phyloP scores from a whole-genome alignment of 306 rosid genomes.

The Cucumis cinereus region DNA sequence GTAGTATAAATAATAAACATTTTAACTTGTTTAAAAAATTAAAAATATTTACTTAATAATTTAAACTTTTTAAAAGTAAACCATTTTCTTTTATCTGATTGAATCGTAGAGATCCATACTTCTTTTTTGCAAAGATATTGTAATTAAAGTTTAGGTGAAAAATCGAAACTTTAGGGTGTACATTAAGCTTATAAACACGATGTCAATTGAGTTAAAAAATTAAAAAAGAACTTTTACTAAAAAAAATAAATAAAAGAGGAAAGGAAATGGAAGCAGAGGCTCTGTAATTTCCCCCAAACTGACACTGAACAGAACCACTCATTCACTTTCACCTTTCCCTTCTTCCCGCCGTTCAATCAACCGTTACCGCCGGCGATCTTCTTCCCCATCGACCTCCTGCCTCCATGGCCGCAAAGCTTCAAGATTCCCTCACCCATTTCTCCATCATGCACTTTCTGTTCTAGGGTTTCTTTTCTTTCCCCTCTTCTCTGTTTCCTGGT shows the following conservation, averaged over 20 bases:
- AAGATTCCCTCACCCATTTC: background rate
- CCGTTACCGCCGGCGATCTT: background rate
- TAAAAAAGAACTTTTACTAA: too few relatives aligned
- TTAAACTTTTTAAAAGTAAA: too few relatives aligned
- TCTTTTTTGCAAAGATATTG: too few relatives aligned
- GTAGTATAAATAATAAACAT: too few relatives aligned
- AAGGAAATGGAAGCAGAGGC: background rate
- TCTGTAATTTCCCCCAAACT: background rate
- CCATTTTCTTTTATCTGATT: too few relatives aligned
- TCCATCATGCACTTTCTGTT: background rate
- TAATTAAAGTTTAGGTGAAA: too few relatives aligned
- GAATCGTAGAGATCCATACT: too few relatives aligned
- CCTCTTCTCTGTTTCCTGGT: background rate
- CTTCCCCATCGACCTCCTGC: background rate
- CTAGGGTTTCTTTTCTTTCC: background rate
- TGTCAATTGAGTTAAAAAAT: too few relatives aligned
- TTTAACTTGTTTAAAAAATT: too few relatives aligned
- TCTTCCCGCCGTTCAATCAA: background rate
- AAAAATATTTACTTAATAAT: too few relatives aligned
- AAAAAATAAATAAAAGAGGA: background rate
- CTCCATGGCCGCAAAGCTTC: background rate
- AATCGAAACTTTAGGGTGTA: too few relatives aligned
- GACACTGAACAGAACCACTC: background rate
- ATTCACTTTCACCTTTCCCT: background rate
- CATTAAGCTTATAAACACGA: too few relatives aligned